Conservation (phyloP, 805 yeast genomes). For the Saccharomycopsis sp. region DNA sequence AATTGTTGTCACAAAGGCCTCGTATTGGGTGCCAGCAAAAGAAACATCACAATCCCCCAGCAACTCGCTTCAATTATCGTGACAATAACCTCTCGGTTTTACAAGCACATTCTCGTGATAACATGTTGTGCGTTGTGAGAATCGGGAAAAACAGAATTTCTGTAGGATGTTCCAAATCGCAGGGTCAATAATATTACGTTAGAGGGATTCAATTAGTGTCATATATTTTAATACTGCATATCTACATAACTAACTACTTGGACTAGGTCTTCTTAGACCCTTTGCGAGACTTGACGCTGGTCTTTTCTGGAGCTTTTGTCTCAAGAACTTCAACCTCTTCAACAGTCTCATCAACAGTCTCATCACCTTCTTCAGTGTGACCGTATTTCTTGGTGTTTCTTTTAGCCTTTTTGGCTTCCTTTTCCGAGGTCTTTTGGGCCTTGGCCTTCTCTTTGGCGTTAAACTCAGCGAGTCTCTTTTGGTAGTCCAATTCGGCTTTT, state of each 20-base stretch:
- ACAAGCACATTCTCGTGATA: too few species aligned
- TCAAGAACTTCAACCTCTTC: conserved; percentile 2
- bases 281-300: neutral
- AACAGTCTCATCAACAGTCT: neutral
- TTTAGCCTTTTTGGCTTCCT: conserved; percentile 12
- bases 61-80: too few species aligned
- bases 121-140: too few species aligned
- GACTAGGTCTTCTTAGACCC: conserved; percentile 4
- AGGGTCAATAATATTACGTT: too few species aligned
- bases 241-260: neutral
- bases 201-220: too few species aligned
- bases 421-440: conserved; percentile 12
- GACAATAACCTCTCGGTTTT: too few species aligned
- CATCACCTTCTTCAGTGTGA: conserved; percentile 2
- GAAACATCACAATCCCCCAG: too few species aligned
- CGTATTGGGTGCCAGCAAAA: too few species aligned
- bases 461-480: conserved; percentile 3
- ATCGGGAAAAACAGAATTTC: too few species aligned
- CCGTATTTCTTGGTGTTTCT: conserved; percentile 20
- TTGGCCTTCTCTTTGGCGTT: conserved; percentile 14
- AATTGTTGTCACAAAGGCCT: too few species aligned
- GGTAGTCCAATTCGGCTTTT: conserved; percentile 6
- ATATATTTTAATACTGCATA: too few species aligned
- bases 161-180: too few species aligned
- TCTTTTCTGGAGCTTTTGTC: neutral